Evolutionary conservation across 148 eudicot genomes (phyloP).

Genomic region (Amaranthus hypochondriacus): DNA sequence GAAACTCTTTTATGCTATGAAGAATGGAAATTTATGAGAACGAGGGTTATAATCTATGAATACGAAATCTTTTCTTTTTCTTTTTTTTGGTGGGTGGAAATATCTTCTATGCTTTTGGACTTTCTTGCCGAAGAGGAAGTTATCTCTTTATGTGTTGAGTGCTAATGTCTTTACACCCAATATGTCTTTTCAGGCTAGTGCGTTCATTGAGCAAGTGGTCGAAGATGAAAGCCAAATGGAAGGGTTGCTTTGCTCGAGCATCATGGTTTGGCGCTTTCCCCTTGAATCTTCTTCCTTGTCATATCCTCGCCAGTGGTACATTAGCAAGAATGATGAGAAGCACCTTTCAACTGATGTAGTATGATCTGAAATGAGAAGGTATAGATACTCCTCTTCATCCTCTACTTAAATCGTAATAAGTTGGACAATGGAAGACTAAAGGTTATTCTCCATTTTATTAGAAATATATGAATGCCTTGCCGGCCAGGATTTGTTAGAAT

Average conservation of each 20-base stretch:
- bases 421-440: not conserved
- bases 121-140: not conserved
- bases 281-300: constrained; percentile 34
- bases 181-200: constrained; percentile 48
- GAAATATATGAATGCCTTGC: not conserved
- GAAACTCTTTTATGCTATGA: not conserved
- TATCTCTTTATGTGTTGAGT: not conserved
- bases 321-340: constrained; percentile 36
- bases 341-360: constrained; percentile 5
- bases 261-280: constrained; percentile 66
- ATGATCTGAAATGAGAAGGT: constrained; percentile 18
- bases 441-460: not conserved
- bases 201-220: constrained; percentile 70
- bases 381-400: not conserved
- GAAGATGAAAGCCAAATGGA: constrained; percentile 93
- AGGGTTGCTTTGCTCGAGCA: constrained; percentile 50
- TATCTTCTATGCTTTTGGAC: not conserved
- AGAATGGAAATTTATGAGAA: not conserved
- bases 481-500: too few species aligned
- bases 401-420: not conserved
- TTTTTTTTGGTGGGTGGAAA: not conserved
- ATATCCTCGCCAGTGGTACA: constrained; percentile 48
- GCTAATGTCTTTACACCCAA: not conserved
- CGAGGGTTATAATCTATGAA: not conserved
- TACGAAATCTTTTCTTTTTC: not conserved